These are phyloP conservation scores for Nadsonia commutata DNA, from an alignment of 1,139 yeast genomes.

Conservation along the genomic window DNA sequence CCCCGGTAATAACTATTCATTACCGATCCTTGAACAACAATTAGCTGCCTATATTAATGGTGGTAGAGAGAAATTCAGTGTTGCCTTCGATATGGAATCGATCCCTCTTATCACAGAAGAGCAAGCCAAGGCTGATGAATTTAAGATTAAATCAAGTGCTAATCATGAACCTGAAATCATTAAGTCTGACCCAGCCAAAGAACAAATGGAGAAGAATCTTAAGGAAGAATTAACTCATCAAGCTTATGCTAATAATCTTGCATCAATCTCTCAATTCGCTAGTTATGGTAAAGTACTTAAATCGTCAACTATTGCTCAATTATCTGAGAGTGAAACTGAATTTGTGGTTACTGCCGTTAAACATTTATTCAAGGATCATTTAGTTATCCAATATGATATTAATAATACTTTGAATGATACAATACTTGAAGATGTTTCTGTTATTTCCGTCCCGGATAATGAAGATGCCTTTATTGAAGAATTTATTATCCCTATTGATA, in stretches of 20 bases:
- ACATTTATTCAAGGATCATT: conserved; percentile 62
- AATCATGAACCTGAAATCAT: conserved; percentile 30
- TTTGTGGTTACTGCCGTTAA: conserved; percentile 76
- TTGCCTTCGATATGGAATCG: conserved; percentile 55
- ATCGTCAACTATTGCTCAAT: conserved; percentile 49
- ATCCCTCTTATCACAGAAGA: conserved; percentile 52
- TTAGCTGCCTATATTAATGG: conserved; percentile 60
- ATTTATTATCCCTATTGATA: conserved; percentile 59
- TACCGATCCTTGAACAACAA: conserved; percentile 63
- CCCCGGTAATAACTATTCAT: conserved; percentile 56
- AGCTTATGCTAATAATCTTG: conserved; percentile 44
- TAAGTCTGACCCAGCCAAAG: conserved; percentile 13
- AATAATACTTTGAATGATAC: conserved; percentile 73
- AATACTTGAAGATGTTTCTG: conserved; percentile 66
- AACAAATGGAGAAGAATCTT: conserved; percentile 8
- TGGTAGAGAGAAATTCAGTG: conserved; percentile 36
- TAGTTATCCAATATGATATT: conserved; percentile 75
- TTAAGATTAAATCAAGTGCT: conserved; percentile 28
- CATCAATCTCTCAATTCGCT: conserved; percentile 53
- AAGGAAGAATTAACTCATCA: conserved; percentile 6
- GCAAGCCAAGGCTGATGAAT: conserved; percentile 47
- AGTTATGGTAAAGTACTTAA: conserved; percentile 63
- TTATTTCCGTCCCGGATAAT: conserved; percentile 43
- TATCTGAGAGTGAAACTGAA: conserved; percentile 90
- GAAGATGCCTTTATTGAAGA: conserved; percentile 40